Conservation (phyloP, 2,329 filamentous ascomycete genomes). For the Rhynchosporium graminicola region DNA sequence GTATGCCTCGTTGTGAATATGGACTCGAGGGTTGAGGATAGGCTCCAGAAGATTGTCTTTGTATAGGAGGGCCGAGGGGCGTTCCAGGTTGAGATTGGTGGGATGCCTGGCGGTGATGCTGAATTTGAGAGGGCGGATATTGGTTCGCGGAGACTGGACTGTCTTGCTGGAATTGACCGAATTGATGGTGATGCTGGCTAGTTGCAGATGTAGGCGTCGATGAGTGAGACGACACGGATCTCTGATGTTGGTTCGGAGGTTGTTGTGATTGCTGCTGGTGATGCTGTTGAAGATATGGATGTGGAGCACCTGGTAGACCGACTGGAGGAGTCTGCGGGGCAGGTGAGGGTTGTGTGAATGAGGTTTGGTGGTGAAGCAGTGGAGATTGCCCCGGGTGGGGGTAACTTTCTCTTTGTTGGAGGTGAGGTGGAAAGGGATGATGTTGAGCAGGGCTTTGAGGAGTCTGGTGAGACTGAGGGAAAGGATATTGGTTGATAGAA, state of each 20-base stretch:
- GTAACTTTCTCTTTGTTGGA: conserved; percentile 38
- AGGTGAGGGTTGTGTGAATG: conserved; percentile 36
- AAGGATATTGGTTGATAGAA: conserved; percentile 39
- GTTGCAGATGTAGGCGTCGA: conserved; percentile 64
- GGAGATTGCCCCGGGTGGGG: conserved; percentile 32
- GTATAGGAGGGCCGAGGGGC: conserved; percentile 53
- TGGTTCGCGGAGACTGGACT: conserved; percentile 48
- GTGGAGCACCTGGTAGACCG: conserved; percentile 38
- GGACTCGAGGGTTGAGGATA: conserved; percentile 59
- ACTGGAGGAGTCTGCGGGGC: conserved; percentile 41
- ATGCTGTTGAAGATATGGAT: conserved; percentile 39
- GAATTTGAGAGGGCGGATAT: conserved; percentile 34
- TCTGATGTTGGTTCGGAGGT: conserved; percentile 39
- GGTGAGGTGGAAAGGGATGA: conserved; percentile 27
- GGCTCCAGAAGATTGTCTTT: conserved; percentile 47
- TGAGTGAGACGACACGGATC: conserved; percentile 61
- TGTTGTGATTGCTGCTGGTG: conserved; percentile 3
- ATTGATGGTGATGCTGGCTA: conserved; percentile 56
- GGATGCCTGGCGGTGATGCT: conserved; percentile 37
- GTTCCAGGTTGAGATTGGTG: conserved; percentile 42
- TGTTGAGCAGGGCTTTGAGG: conserved; percentile 40
- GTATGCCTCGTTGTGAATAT: conserved; percentile 55
- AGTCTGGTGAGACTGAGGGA: conserved; percentile 36
- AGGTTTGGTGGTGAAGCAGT: conserved; percentile 37
- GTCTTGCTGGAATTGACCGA: conserved; percentile 51